These are phyloP conservation scores for Triangularia verruculosa DNA, from an alignment of 2,329 filamentous ascomycete species.

Conservation along the genomic window DNA sequence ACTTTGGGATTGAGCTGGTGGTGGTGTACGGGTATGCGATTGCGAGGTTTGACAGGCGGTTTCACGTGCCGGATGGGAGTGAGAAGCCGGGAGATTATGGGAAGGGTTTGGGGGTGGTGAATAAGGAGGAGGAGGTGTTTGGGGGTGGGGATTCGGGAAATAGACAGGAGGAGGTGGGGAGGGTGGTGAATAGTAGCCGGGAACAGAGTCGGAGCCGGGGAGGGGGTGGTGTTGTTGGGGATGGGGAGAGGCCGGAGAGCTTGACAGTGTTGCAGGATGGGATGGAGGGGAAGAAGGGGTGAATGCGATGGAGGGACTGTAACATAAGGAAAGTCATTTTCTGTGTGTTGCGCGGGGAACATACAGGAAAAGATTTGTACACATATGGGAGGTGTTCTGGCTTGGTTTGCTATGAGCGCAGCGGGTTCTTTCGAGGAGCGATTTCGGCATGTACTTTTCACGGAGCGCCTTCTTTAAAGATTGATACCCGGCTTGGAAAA, in stretches of 20 bases:
- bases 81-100: slow-evolving; percentile 52
- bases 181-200: not conserved
- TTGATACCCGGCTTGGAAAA: not conserved
- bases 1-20: slow-evolving; percentile 72
- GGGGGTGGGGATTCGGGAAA: not conserved
- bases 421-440: not conserved
- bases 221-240: not conserved
- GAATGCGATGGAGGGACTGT: not conserved
- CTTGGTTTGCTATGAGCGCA: not conserved
- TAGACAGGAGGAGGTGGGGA: not conserved
- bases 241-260: not conserved
- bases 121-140: slow-evolving; percentile 4
- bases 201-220: not conserved
- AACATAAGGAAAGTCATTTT: not conserved
- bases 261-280: not conserved
- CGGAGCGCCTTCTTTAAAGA: not conserved
- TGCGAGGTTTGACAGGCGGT: slow-evolving; percentile 69
- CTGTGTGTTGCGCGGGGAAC: not conserved
- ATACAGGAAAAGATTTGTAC: not conserved
- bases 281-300: not conserved
- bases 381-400: not conserved
- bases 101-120: not conserved
- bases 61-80: slow-evolving; percentile 70
- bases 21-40: slow-evolving; percentile 66
- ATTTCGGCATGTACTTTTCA: not conserved